A percentile compares a stretch with the other conserved stretches of the same genome.
Evolutionary conservation across 2,329 filamentous ascomycete species (phyloP).

Genomic region (Emmonsiellopsis sp.): DNA sequence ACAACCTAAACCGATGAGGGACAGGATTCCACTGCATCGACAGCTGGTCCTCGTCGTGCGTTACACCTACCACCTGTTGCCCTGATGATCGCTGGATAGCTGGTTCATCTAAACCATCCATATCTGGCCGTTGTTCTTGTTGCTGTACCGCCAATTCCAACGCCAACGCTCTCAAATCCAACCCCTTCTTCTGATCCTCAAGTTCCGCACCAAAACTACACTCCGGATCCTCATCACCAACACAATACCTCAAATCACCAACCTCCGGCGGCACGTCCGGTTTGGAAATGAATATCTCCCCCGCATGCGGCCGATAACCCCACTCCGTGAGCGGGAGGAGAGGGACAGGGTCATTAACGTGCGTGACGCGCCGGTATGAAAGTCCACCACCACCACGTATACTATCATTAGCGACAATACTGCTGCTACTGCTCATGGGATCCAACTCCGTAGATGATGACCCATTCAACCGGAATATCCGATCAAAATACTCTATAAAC

Average conservation of each 20-base stretch:
- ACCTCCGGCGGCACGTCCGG: constrained; percentile 57
- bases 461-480: constrained; percentile 35
- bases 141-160: background rate
- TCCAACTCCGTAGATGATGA: too few species aligned
- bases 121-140: background rate
- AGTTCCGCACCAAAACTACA: constrained; percentile 55
- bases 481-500: constrained; percentile 47
- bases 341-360: constrained; percentile 78
- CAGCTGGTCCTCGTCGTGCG: constrained; percentile 13
- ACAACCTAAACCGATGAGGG: constrained; percentile 61
- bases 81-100: constrained; percentile 12
- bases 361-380: constrained; percentile 70
- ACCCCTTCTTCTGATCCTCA: background rate
- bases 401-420: too few species aligned
- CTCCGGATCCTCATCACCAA: constrained; percentile 58
- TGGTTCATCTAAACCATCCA: background rate
- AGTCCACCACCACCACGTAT: too few species aligned
- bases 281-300: constrained; percentile 80
- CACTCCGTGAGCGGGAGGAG: constrained; percentile 77
- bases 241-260: constrained; percentile 61
- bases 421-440: too few species aligned
- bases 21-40: constrained; percentile 23
- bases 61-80: constrained; percentile 23
- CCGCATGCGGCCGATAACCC: constrained; percentile 77
- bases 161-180: background rate